Percentiles rank a stretch among this genome's conserved stretches.
Conservation (phyloP, 345 rosid genomes). For the Arabis hirsuta region DNA sequence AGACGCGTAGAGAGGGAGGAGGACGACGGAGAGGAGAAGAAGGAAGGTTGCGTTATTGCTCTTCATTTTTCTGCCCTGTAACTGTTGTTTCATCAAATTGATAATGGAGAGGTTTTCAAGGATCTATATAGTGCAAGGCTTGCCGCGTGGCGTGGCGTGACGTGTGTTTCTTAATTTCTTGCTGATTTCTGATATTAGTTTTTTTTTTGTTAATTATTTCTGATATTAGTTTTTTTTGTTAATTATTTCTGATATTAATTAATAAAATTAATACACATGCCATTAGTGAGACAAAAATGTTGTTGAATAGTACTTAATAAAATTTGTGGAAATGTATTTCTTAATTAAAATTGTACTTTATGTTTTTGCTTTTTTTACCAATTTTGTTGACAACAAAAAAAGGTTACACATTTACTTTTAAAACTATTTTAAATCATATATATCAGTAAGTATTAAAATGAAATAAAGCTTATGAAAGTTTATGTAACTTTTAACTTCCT, state of each 20-base stretch:
- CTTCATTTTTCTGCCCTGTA: constrained; percentile 6
- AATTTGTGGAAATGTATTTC: background rate
- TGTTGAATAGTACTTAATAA: background rate
- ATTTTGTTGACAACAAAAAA: too few species aligned
- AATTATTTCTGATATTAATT: too few species aligned
- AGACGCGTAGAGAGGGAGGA: constrained; percentile 27
- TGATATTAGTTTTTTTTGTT: too few species aligned
- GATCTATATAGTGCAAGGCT: background rate
- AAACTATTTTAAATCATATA: too few species aligned
- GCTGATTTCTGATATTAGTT: background rate
- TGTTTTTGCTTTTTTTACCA: too few species aligned
- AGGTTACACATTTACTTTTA: too few species aligned
- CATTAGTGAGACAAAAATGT: background rate
- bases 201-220: too few species aligned
- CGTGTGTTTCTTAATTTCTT: background rate
- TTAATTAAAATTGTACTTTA: too few species aligned
- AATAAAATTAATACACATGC: background rate
- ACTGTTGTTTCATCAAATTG: background rate
- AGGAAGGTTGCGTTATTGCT: background rate
- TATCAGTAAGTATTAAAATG: too few species aligned
- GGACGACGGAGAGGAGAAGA: constrained; percentile 1
- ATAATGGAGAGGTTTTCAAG: background rate
- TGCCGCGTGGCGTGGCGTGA: background rate
- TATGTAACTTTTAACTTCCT: too few species aligned
- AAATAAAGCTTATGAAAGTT: too few species aligned